These are phyloP conservation scores for Suillus subluteus DNA, from an alignment of 768 basidiomycete genomes.

Conservation along the genomic window DNA sequence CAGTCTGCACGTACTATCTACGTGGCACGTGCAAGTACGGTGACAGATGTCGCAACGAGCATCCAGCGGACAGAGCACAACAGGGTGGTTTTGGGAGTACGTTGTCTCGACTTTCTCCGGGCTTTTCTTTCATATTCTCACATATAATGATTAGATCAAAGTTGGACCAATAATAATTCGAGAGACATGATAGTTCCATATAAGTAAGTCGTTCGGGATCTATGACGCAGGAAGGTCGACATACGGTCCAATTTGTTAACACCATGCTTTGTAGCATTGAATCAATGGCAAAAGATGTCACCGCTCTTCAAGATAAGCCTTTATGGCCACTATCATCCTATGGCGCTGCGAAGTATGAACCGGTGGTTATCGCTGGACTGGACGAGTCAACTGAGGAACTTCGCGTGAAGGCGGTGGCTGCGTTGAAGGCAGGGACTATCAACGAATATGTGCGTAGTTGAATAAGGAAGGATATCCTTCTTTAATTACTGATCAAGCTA, in stretches of 20 bases:
- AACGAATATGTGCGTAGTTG: conserved; percentile 69
- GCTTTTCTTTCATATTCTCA: conserved; percentile 19
- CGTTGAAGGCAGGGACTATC: conserved; percentile 54
- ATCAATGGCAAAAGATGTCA: conserved; percentile 65
- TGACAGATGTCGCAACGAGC: conserved; percentile 65
- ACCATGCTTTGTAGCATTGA: conserved; percentile 51
- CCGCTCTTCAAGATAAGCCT: conserved; percentile 64
- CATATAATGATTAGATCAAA: conserved; percentile 36
- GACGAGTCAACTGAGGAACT: conserved; percentile 85
- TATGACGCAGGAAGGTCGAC: conserved; percentile 8
- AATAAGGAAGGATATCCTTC: not conserved
- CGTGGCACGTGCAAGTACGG: conserved; percentile 72
- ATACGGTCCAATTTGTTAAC: not conserved
- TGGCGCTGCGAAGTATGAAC: conserved; percentile 76
- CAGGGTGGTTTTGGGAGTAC: conserved; percentile 53
- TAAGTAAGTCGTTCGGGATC: conserved; percentile 36
- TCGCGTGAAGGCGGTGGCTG: conserved; percentile 62
- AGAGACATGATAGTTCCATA: conserved; percentile 38
- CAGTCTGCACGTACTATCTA: conserved; percentile 63
- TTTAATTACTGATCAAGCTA: conserved; percentile 10
- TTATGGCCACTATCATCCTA: conserved; percentile 81
- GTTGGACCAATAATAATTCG: conserved; percentile 40
- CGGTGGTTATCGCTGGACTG: conserved; percentile 60
- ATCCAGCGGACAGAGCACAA: conserved; percentile 44
- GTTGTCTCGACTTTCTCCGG: conserved; percentile 28